Base-by-base conservation (phyloP, 1,139 yeast species). In the Candida frijolesensis region DNA sequence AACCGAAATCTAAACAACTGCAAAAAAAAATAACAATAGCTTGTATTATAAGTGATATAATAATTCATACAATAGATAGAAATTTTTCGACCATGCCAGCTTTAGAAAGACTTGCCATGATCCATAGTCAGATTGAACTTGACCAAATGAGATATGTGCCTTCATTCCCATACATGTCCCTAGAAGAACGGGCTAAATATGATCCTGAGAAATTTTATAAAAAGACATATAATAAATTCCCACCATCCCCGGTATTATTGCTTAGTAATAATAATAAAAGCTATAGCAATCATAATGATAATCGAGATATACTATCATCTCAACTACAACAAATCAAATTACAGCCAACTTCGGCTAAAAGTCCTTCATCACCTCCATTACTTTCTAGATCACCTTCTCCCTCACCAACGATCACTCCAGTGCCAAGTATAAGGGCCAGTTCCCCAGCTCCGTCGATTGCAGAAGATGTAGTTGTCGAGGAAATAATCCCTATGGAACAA, bases 111-210 rank as follows among this genome's bases (percentile, higher is more conserved):
- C 55, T 65, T 33, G 51, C 54, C 14, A 59, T 65, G 64, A 40
- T 65, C 7, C 56, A 56, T 27, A 51, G 61, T 12, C 68, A 65
- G 49, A 41, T 65, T 25, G 45, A 46, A 15, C 51, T 15, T 30
- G 39, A 8, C 41, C 29, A 10, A 16, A 45, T 11, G 9, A 51
- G 52, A 19, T 39, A 49, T 14, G 37, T 37, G 9, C 59, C 60
- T 3, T 62, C 61, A 42, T 65, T 63, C 43, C 68, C 67, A 7
- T 45, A 50, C 49, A 51, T 64, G 12, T 49, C 56, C 2, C 37
- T 27, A 29, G 48, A 49, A 27, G 65, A 61, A 41, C 51, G 65
- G 30, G 49, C 45, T 11, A 38, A 48, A 32, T 61, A 61, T 48
- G 45, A 53, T 32, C 33, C 38, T 22, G 40, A 43, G n/a, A 19